Evolutionary conservation across 2,329 filamentous ascomycete genomes (phyloP), one percentile per base, ranked within the genome.

Genomic region (Epichloe amarillans): DNA sequence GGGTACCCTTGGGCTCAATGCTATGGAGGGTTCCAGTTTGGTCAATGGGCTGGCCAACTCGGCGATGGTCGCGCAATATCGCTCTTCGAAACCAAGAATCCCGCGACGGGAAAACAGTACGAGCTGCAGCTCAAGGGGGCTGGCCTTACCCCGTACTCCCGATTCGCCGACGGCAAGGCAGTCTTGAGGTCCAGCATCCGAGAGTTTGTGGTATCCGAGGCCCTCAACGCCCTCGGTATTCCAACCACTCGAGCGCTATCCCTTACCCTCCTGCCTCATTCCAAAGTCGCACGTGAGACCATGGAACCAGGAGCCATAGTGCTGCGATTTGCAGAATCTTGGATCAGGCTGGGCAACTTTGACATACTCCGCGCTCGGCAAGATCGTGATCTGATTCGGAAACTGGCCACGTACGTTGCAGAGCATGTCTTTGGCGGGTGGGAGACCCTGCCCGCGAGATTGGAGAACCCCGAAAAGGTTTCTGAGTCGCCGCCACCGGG

Each of bases 1-100:
- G 82, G 93, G 42, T 98, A 98, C 64, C 91, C 93, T 0, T 98
- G 93, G 93, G 90, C 93, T 35, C 93, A 98, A 69, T 97, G 93
- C 70, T 98, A 98, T 65, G 93, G 93, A 52, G 91, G 91, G 51
- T 81, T 77, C 61, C 76, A 82, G 62, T 82, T 83, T 63, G 93
- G 93, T 5, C 82, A 86, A 57, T 98, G 91, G 91, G 93, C 93
- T 3, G 90, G 93, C 5, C 93, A 98, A 66, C 79, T 98, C 1
- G 93, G 93, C 41, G 93, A 98, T 63, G 93, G 93, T 38, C 79
- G 93, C 50, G 93, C 90, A 33, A 97, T 98, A 58, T 95, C 88
- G 37, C 74, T 98, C 1, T 97, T 97, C 61, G 93, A 98, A 67
- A 80, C 83, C 23, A 91, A 82, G 5, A 94, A 91, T 62, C 81